These are phyloP conservation scores for Fusarium torreyae DNA, from an alignment of 2,329 filamentous ascomycete genomes.

Conservation along the genomic window DNA sequence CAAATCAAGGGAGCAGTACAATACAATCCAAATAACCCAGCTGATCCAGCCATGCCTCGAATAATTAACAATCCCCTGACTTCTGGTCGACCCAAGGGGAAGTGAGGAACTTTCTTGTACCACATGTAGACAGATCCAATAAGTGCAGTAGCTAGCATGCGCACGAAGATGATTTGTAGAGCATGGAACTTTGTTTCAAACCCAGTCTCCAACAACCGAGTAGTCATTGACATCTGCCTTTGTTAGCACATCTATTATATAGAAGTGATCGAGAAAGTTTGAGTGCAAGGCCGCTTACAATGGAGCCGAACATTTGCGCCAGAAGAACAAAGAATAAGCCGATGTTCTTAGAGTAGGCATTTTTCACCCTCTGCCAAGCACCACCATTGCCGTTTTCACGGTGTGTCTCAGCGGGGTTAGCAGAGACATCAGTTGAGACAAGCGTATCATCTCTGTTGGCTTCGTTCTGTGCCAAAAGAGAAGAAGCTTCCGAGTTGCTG, in stretches of 20 bases:
- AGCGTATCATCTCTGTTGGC: not conserved
- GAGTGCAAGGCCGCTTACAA: constrained; percentile 48
- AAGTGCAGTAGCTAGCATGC: constrained; percentile 57
- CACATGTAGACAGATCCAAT: constrained; percentile 60
- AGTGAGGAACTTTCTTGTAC: constrained; percentile 66
- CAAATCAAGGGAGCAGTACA: constrained; percentile 47
- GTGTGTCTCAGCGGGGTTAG: not conserved
- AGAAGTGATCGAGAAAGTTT: rapidly evolving
- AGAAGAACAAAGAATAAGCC: constrained; percentile 59
- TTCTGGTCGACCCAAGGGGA: constrained; percentile 75
- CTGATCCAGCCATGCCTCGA: constrained; percentile 74
- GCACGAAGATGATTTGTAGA: constrained; percentile 61
- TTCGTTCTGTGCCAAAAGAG: not conserved
- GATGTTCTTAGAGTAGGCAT: constrained; percentile 65
- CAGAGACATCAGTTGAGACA: not conserved
- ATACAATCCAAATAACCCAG: constrained; percentile 75
- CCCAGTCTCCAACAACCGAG: constrained; percentile 54
- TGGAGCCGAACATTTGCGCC: constrained; percentile 59
- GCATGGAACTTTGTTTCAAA: constrained; percentile 58
- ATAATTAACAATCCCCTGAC: constrained; percentile 74
- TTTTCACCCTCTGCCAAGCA: constrained; percentile 24
- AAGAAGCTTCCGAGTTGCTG: constrained; percentile 2
- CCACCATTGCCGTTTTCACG: not conserved
- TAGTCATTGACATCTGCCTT: constrained; percentile 59
- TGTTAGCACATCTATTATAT: constrained; percentile 11